Percentiles rank a stretch among this genome's conserved stretches.
phyloP scores from a whole-genome alignment of 495 filamentous ascomycete species.

The Penicillium verhagenii region DNA sequence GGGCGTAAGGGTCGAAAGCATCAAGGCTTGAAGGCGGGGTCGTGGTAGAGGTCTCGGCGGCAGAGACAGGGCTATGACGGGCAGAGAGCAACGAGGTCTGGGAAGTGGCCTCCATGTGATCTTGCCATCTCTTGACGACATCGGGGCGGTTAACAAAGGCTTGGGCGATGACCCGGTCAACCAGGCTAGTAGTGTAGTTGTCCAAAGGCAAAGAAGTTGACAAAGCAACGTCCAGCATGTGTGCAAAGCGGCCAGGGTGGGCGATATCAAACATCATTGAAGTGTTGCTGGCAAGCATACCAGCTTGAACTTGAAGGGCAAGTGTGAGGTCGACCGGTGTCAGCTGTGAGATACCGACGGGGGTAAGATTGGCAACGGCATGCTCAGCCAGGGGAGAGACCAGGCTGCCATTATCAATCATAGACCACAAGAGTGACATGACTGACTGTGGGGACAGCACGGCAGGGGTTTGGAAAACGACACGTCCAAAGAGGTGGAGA shows the following conservation, averaged over 20 bases:
- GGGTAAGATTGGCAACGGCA: slow-evolving; percentile 57
- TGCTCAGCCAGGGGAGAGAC: slow-evolving; percentile 62
- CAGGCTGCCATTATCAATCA: slow-evolving; percentile 69
- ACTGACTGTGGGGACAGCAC: slow-evolving; percentile 52
- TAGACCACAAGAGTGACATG: slow-evolving; percentile 66
- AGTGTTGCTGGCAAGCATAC: slow-evolving; percentile 52
- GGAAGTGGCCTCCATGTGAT: slow-evolving; percentile 45
- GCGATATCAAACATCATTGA: slow-evolving; percentile 49
- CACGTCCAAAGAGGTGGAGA: slow-evolving; percentile 68
- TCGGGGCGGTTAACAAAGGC: slow-evolving; percentile 54
- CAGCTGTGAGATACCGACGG: slow-evolving; percentile 57
- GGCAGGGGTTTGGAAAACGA: slow-evolving; percentile 48
- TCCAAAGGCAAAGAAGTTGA: slow-evolving; percentile 50
- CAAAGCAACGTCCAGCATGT: slow-evolving; percentile 57
- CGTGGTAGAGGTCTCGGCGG: slow-evolving; percentile 34
- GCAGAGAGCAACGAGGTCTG: slow-evolving; percentile 33
- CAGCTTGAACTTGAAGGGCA: slow-evolving; percentile 62
- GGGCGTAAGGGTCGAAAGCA: slow-evolving; percentile 83
- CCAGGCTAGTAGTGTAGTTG: slow-evolving; percentile 47
- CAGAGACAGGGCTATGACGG: slow-evolving; percentile 41
- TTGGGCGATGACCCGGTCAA: slow-evolving; percentile 58
- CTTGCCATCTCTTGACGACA: slow-evolving; percentile 58
- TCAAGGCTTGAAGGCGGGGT: slow-evolving; percentile 61
- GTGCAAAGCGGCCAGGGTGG: slow-evolving; percentile 58
- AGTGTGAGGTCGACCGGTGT: slow-evolving; percentile 57